Conservation (phyloP, 2,329 filamentous ascomycete genomes). For the Westerdykella ornata region DNA sequence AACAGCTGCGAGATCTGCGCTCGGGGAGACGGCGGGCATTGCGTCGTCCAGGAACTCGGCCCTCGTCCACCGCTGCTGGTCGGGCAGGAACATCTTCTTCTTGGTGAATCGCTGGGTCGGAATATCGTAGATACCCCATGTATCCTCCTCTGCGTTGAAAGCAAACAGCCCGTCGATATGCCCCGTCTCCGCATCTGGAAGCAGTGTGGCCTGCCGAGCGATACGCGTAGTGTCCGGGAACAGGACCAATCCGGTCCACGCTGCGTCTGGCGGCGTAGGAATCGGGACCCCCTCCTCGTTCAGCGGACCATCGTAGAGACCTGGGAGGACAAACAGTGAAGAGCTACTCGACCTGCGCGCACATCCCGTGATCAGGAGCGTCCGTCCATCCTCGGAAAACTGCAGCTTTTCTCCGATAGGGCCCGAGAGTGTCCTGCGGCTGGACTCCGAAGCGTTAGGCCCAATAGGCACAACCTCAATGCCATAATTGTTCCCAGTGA, state of each 20-base stretch:
- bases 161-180: slow-evolving; percentile 38
- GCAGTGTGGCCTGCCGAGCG: slow-evolving; percentile 35
- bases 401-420: slow-evolving; percentile 33
- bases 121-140: slow-evolving; percentile 39
- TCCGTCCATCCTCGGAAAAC: slow-evolving; percentile 38
- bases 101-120: slow-evolving; percentile 35
- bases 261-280: slow-evolving; percentile 30
- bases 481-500: slow-evolving; percentile 78
- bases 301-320: slow-evolving; percentile 36
- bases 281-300: slow-evolving; percentile 37
- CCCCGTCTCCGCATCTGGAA: slow-evolving; percentile 35
- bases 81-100: slow-evolving; percentile 35
- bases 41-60: slow-evolving; percentile 38
- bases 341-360: slow-evolving; percentile 32
- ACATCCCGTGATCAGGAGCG: slow-evolving; percentile 35
- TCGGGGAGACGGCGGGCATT: slow-evolving; percentile 36
- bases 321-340: slow-evolving; percentile 35
- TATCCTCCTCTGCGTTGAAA: slow-evolving; percentile 37
- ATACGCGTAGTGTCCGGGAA: slow-evolving; percentile 37
- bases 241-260: slow-evolving; percentile 38
- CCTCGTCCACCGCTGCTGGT: slow-evolving; percentile 34
- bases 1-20: slow-evolving; percentile 34
- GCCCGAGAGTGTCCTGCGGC: slow-evolving; percentile 32
- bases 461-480: slow-evolving; percentile 78
- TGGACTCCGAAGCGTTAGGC: slow-evolving; percentile 46